Evolutionary conservation across 2,329 filamentous ascomycete genomes (phyloP), one percentile per base, ranked within the genome.

Genomic region (Paecilomyces sp.): DNA sequence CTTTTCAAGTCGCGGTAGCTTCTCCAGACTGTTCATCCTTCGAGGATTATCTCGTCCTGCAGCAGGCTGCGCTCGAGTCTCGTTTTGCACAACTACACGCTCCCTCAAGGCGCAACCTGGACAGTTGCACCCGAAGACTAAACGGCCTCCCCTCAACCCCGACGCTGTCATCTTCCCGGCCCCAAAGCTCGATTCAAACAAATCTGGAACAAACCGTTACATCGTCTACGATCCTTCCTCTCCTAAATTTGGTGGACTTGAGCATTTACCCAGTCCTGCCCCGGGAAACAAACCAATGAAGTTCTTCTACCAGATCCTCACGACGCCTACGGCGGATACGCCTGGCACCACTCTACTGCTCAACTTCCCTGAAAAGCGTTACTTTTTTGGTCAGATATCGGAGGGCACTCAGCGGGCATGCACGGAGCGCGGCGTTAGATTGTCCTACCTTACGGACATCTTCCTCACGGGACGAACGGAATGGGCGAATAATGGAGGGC

Each of bases 261-360:
- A 62, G 33, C 56, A 60, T 51, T 22, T 41, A 5, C 61, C 61
- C 7, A 15, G 41, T 13, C 36, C 60, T 5, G 15, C 53, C 2
- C 31, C 13, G 1, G 60, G 63, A 58, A 59, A 55, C 22, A 31
- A 62, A 51, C 71, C 72, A 63, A 96, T 96, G 92, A 82, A 87
- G 66, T 88, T 83, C 71, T 85, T 80, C 67, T 80, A 92, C 59
- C 88, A 95, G 73, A 77, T 97, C 67, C 74, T 93, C 62, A 89
- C 88, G 18, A 89, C 89, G 61, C 93, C 93, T 13, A 94, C 93
- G 65, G 88, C 88, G 61, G 94, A 99, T 75, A 96, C 92, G 22
- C 85, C 88, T 0, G 93, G 93, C 58, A 90, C 91, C 1, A 84
- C 85, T 56, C 74, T 97, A 33, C 72, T 91, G 41, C 80, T 99